Percentiles rank a stretch among this genome's conserved stretches.
phyloP scores from a whole-genome alignment of 345 rosid genomes.

The Draba incana region DNA sequence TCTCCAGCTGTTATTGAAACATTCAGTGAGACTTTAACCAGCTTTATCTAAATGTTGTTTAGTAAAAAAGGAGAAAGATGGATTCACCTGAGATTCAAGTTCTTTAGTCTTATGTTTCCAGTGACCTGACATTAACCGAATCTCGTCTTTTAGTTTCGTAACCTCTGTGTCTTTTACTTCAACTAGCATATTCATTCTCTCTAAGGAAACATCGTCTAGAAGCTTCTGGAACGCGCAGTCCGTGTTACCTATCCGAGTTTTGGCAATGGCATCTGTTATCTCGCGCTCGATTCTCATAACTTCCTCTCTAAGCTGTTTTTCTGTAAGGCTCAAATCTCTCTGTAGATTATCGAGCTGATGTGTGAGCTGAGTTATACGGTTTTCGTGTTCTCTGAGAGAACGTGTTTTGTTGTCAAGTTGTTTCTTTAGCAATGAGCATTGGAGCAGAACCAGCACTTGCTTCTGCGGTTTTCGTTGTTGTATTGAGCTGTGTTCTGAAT shows the following conservation, averaged over 20 bases:
- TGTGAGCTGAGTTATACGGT: slow-evolving; percentile 61
- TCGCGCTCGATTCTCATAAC: slow-evolving; percentile 69
- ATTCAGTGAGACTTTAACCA: not conserved
- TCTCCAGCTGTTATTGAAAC: slow-evolving; percentile 34
- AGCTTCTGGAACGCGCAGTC: slow-evolving; percentile 55
- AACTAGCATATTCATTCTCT: slow-evolving; percentile 58
- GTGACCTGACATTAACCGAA: slow-evolving; percentile 70
- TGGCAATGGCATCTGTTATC: slow-evolving; percentile 62
- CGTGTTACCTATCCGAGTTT: slow-evolving; percentile 50
- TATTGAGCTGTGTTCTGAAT: slow-evolving; percentile 60
- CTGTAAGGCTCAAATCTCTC: slow-evolving; percentile 70
- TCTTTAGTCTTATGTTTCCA: slow-evolving; percentile 85
- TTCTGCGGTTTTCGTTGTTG: slow-evolving; percentile 65
- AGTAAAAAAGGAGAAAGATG: not conserved
- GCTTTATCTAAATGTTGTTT: not conserved
- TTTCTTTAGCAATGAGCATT: slow-evolving; percentile 57
- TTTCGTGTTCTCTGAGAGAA: slow-evolving; percentile 73
- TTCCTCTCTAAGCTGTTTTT: slow-evolving; percentile 74
- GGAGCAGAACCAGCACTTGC: slow-evolving; percentile 75
- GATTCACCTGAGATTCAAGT: slow-evolving; percentile 70
- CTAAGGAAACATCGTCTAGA: slow-evolving; percentile 58
- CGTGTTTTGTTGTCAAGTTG: slow-evolving; percentile 69
- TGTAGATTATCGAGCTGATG: slow-evolving; percentile 66
- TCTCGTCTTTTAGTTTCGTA: slow-evolving; percentile 67
- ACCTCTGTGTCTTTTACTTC: slow-evolving; percentile 67